Evolutionary conservation across 345 rosid species (phyloP).

Genomic region (Moricandia arvensis): DNA sequence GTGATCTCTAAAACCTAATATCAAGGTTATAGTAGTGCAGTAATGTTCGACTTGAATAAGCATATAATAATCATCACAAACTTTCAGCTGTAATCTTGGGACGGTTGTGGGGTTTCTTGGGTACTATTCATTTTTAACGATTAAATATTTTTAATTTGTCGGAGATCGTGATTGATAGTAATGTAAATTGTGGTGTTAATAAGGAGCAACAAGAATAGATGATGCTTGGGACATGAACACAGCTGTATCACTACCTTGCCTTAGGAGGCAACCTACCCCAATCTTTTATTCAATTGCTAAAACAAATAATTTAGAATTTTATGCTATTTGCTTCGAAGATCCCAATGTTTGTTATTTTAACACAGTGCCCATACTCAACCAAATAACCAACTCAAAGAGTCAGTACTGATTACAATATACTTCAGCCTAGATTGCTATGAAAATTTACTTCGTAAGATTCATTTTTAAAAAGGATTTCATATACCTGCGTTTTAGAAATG

Average conservation of each 20-base stretch:
- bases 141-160: conserved; percentile 5
- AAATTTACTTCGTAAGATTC: background rate
- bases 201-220: conserved; percentile 60
- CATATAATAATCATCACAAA: conserved; percentile 23
- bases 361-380: conserved; percentile 27
- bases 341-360: conserved; percentile 19
- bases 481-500: background rate
- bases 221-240: conserved; percentile 71
- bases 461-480: background rate
- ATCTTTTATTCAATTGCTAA: background rate
- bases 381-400: background rate
- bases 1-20: conserved; percentile 22
- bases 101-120: conserved; percentile 41
- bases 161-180: conserved; percentile 12
- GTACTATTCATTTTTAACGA: background rate
- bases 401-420: background rate
- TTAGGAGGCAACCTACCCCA: conserved; percentile 76
- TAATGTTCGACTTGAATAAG: background rate
- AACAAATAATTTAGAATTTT: background rate
- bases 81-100: conserved; percentile 48
- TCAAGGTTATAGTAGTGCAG: background rate
- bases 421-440: background rate
- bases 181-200: conserved; percentile 33
- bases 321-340: conserved; percentile 16
- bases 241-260: conserved; percentile 62